These are phyloP conservation scores for Xanthoconium separans DNA, from an alignment of 1,284 basidiomycete species.

Conservation along the genomic window DNA sequence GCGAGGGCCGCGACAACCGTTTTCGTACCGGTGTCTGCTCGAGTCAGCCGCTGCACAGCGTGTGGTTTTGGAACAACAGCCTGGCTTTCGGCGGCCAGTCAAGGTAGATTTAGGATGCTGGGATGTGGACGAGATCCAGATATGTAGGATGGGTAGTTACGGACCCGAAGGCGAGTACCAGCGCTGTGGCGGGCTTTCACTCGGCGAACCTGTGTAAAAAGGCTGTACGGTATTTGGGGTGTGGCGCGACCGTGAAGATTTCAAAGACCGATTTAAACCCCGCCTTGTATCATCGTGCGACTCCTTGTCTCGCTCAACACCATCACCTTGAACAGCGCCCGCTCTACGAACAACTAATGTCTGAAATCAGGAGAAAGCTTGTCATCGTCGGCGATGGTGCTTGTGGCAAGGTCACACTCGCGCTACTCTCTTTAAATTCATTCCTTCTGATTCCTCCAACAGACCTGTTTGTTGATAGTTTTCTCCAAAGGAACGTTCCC, in stretches of 20 bases:
- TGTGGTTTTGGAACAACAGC: slow-evolving; percentile 3
- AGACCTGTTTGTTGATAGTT: slow-evolving; percentile 84
- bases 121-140: slow-evolving; percentile 33
- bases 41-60: slow-evolving; percentile 27
- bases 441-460: slow-evolving; percentile 23
- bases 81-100: slow-evolving; percentile 15
- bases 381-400: slow-evolving; percentile 83
- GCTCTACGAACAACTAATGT: slow-evolving; percentile 44
- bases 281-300: slow-evolving; percentile 37
- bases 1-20: slow-evolving; percentile 37
- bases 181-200: slow-evolving; percentile 28
- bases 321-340: slow-evolving; percentile 37
- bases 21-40: slow-evolving; percentile 49
- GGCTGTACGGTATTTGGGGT: slow-evolving; percentile 17
- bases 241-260: slow-evolving; percentile 28
- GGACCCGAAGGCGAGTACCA: slow-evolving; percentile 34
- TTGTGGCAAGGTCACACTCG: slow-evolving; percentile 66
- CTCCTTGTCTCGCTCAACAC: slow-evolving; percentile 40
- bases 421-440: slow-evolving; percentile 1
- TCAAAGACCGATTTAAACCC: slow-evolving; percentile 37
- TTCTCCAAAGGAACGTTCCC: slow-evolving; percentile 94
- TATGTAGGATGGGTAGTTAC: slow-evolving; percentile 37
- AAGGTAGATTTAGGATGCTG: slow-evolving; percentile 30
- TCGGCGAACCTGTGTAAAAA: not conserved
- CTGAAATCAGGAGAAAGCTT: slow-evolving; percentile 76